These are phyloP conservation scores for Anisogramma anomala DNA, from an alignment of 2,329 filamentous ascomycete genomes.

Conservation along the genomic window DNA sequence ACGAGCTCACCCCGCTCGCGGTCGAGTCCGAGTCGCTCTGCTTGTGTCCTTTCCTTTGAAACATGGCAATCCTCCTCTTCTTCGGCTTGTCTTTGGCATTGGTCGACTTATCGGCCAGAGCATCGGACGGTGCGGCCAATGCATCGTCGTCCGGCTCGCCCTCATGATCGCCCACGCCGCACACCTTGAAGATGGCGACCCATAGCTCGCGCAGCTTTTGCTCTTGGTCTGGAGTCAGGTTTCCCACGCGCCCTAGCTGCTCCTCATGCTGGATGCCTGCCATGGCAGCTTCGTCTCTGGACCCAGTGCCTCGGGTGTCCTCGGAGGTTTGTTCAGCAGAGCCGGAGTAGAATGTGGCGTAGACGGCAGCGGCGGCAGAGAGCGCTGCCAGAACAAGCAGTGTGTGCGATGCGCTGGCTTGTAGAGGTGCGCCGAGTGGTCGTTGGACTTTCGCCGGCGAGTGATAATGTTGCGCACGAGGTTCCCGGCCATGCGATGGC, in stretches of 20 bases:
- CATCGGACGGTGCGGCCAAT: conserved; percentile 22
- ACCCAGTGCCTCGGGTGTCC: neutral
- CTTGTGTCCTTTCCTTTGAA: conserved; percentile 51
- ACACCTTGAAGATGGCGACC: conserved; percentile 63
- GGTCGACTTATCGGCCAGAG: conserved; percentile 18
- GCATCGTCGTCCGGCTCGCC: conserved; percentile 24
- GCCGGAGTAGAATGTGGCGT: neutral
- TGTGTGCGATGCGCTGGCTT: conserved; percentile 6
- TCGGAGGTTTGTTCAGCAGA: neutral
- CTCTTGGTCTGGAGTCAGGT: conserved; percentile 81
- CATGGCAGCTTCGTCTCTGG: conserved; percentile 7
- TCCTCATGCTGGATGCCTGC: conserved; percentile 23
- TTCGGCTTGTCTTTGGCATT: conserved; percentile 46
- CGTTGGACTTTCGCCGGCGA: neutral
- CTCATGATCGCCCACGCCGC: conserved; percentile 42
- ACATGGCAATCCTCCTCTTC: conserved; percentile 62
- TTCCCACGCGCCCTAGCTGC: conserved; percentile 67
- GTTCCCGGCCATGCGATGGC: neutral
- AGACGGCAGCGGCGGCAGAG: conserved; percentile 1
- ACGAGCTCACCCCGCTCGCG: conserved; percentile 26
- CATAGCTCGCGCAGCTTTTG: conserved; percentile 81
- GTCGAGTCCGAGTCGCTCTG: conserved; percentile 32
- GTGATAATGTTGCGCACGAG: neutral
- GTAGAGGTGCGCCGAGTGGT: neutral
- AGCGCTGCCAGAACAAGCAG: conserved; percentile 3